Conservation (phyloP, 2,329 filamentous ascomycete genomes). For the Aureobasidium melanogenum region DNA sequence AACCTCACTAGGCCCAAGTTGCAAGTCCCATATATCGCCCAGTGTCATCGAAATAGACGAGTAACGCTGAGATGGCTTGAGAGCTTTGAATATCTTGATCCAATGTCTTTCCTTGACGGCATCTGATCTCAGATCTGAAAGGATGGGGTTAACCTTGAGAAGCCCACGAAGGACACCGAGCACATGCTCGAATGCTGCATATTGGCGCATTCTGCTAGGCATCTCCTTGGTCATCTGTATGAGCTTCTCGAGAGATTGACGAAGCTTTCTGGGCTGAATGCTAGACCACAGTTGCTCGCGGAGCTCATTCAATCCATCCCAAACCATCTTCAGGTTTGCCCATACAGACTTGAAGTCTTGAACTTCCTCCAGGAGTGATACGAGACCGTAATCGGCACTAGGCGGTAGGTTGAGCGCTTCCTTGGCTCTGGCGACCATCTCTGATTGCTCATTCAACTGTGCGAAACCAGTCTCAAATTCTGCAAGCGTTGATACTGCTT, state of each 20-base stretch:
- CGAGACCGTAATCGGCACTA: slow-evolving; percentile 69
- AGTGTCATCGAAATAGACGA: slow-evolving; percentile 90
- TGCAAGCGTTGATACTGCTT: slow-evolving; percentile 72
- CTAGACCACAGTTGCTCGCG: slow-evolving; percentile 90
- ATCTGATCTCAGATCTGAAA: slow-evolving; percentile 90
- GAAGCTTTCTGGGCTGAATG: slow-evolving; percentile 87
- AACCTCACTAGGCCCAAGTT: slow-evolving; percentile 75
- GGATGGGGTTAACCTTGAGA: slow-evolving; percentile 80
- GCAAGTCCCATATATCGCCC: slow-evolving; percentile 98
- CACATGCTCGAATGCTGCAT: slow-evolving; percentile 98
- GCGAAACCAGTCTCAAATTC: slow-evolving; percentile 80
- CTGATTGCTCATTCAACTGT: slow-evolving; percentile 74
- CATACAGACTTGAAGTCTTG: slow-evolving; percentile 99
- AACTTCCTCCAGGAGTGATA: slow-evolving; percentile 86
- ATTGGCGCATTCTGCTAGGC: slow-evolving; percentile 97
- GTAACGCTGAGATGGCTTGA: slow-evolving; percentile 88
- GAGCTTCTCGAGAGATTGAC: slow-evolving; percentile 77
- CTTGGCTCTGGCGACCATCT: slow-evolving; percentile 93
- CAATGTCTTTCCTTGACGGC: slow-evolving; percentile 94
- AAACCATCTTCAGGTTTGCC: slow-evolving; percentile 91
- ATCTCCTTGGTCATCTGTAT: slow-evolving; percentile 99
- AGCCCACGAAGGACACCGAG: slow-evolving; percentile 82
- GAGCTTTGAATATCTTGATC: slow-evolving; percentile 93
- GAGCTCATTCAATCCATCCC: slow-evolving; percentile 90
- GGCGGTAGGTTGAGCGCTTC: slow-evolving; percentile 87